Evolutionary conservation across 768 basidiomycete species (phyloP).

Genomic region (Amanita inopinata): DNA sequence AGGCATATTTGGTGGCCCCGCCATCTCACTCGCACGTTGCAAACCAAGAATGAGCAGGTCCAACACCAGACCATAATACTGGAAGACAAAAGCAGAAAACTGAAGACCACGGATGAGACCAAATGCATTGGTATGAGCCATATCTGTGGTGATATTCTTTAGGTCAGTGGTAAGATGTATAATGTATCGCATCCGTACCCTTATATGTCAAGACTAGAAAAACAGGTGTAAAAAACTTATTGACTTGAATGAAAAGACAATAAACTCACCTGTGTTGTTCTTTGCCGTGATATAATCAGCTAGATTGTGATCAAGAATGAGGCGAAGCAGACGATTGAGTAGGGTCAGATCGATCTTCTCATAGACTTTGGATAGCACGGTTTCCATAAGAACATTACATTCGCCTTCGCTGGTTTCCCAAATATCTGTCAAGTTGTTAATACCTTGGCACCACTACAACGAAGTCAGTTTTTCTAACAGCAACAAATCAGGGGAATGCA

Average conservation of each 20-base stretch:
- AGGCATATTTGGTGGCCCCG: conserved; percentile 93
- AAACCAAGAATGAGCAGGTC: conserved; percentile 94
- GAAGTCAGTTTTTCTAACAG: too few species aligned
- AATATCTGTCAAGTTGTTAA: conserved; percentile 96
- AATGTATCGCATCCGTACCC: conserved; percentile 23
- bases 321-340: conserved; percentile 88
- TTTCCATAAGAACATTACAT: conserved; percentile 99
- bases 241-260: not conserved
- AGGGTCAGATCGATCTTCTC: conserved; percentile 98
- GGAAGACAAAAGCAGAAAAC: conserved; percentile 99
- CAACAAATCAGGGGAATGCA: too few species aligned
- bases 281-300: conserved; percentile 99
- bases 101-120: conserved; percentile 96
- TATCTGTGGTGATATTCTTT: conserved; percentile 34
- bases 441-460: conserved; percentile 87
- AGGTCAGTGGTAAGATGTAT: conserved; percentile 4
- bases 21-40: conserved; percentile 98
- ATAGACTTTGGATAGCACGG: conserved; percentile 93
- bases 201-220: conserved; percentile 75
- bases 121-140: conserved; percentile 97
- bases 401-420: conserved; percentile 99
- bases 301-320: conserved; percentile 97
- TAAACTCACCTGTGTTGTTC: conserved; percentile 76
- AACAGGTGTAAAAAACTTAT: conserved; percentile 2
- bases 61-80: conserved; percentile 93